Evolutionary conservation across 2,329 filamentous ascomycete species (phyloP).

Genomic region (Fusarium piperis): DNA sequence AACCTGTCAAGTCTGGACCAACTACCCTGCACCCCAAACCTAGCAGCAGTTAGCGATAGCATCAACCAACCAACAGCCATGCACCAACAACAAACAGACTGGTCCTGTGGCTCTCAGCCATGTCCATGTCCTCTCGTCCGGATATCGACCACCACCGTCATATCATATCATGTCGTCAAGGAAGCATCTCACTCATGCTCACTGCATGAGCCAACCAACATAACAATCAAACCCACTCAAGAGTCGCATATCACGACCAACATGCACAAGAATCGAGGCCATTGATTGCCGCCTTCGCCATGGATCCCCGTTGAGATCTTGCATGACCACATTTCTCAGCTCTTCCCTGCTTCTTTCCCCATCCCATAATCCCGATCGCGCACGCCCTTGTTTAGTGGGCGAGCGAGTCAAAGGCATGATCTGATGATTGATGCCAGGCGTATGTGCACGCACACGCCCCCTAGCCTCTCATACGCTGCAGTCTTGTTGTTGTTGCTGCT

Average conservation of each 20-base stretch:
- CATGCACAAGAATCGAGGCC: neutral
- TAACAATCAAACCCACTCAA: neutral
- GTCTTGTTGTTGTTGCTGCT: neutral
- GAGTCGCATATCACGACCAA: neutral
- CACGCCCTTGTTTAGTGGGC: neutral
- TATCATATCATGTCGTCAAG: neutral
- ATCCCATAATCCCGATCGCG: neutral
- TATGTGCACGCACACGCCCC: neutral
- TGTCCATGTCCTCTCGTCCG: neutral
- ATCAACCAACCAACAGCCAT: neutral
- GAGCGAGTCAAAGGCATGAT: constrained; percentile 1
- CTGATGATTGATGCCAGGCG: constrained; percentile 9
- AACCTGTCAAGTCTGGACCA: neutral
- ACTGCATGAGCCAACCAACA: neutral
- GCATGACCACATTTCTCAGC: neutral
- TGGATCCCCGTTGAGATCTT: neutral
- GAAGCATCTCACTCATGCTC: neutral
- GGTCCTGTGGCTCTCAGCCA: neutral
- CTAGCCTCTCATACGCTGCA: neutral
- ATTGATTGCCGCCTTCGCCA: neutral
- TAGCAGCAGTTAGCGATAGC: neutral
- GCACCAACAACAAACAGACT: neutral
- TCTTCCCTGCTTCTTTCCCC: neutral
- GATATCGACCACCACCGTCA: neutral
- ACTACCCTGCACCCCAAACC: neutral